These are phyloP conservation scores for Ascochyta koolunga DNA, from an alignment of 2,329 filamentous ascomycete genomes.

Conservation along the genomic window DNA sequence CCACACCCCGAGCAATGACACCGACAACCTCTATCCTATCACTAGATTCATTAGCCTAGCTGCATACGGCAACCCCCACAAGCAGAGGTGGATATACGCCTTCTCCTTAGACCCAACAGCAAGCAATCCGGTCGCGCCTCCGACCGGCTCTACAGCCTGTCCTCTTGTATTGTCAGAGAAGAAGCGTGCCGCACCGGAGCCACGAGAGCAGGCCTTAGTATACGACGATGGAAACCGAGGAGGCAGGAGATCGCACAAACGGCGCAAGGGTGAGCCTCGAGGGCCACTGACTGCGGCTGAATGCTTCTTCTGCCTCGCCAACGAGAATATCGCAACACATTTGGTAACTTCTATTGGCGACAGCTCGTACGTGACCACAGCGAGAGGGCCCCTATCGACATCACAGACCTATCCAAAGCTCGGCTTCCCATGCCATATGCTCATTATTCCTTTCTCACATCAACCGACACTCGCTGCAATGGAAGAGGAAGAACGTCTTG, in stretches of 20 bases:
- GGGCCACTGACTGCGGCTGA: constrained; percentile 64
- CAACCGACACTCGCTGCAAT: constrained; percentile 75
- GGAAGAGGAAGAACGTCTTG: constrained; percentile 61
- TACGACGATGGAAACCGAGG: constrained; percentile 44
- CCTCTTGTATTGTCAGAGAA: constrained; percentile 67
- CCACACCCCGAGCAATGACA: constrained; percentile 60
- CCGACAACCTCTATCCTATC: constrained; percentile 62
- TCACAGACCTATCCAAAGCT: constrained; percentile 73
- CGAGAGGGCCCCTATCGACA: constrained; percentile 85
- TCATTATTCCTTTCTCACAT: constrained; percentile 89
- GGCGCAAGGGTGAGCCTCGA: constrained; percentile 40
- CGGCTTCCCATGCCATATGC: constrained; percentile 80
- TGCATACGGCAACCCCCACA: constrained; percentile 73
- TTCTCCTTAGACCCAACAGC: constrained; percentile 67
- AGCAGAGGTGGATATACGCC: constrained; percentile 82
- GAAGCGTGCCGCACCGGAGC: constrained; percentile 61
- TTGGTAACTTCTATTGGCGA: constrained; percentile 89
- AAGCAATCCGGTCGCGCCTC: constrained; percentile 65
- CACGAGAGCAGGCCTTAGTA: constrained; percentile 46
- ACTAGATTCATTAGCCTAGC: constrained; percentile 93
- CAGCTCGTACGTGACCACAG: constrained; percentile 85
- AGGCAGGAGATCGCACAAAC: constrained; percentile 49
- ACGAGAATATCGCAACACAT: constrained; percentile 81
- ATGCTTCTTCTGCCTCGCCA: constrained; percentile 96
- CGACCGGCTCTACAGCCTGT: constrained; percentile 74